These are phyloP conservation scores for Monilinia fructigena DNA, from an alignment of 2,329 filamentous ascomycete species.

Conservation along the genomic window DNA sequence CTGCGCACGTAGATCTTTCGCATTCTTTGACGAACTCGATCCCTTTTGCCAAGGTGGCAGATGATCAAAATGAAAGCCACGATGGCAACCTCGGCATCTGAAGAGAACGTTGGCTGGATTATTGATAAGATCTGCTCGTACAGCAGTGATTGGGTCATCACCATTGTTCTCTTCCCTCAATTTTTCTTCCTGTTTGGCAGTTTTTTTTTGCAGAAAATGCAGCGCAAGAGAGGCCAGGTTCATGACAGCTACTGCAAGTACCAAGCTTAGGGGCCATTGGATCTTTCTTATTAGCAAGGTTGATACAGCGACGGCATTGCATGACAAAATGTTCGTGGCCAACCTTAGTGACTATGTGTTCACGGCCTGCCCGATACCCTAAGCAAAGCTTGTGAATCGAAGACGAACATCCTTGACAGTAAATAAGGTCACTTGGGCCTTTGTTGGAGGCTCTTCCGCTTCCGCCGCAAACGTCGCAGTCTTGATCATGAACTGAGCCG, in stretches of 20 bases:
- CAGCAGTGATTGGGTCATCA: conserved; percentile 68
- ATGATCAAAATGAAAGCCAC: conserved; percentile 83
- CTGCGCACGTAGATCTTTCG: conserved; percentile 54
- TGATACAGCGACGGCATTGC: conserved; percentile 85
- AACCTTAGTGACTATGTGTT: conserved; percentile 90
- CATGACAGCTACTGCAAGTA: conserved; percentile 68
- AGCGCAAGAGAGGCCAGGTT: conserved; percentile 64
- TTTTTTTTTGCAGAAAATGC: conserved; percentile 73
- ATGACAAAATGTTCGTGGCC: conserved; percentile 75
- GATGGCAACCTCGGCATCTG: conserved; percentile 73
- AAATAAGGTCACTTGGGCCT: conserved; percentile 63
- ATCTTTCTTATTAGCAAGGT: conserved; percentile 67
- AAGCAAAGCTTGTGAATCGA: conserved; percentile 83
- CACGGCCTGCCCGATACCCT: conserved; percentile 67
- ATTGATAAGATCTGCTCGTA: conserved; percentile 66
- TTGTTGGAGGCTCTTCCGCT: conserved; percentile 54
- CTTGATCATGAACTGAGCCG: conserved; percentile 62
- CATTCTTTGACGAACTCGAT: conserved; percentile 43
- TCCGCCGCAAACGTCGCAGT: conserved; percentile 71
- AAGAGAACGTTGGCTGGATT: conserved; percentile 77
- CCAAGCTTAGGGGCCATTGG: conserved; percentile 65
- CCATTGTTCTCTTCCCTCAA: conserved; percentile 76
- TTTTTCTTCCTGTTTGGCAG: conserved; percentile 78
- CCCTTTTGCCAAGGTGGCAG: conserved; percentile 51
- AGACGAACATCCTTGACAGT: conserved; percentile 87